phyloP scores from a whole-genome alignment of 108 stramenopile species.

The Parietichytrium sp. region DNA sequence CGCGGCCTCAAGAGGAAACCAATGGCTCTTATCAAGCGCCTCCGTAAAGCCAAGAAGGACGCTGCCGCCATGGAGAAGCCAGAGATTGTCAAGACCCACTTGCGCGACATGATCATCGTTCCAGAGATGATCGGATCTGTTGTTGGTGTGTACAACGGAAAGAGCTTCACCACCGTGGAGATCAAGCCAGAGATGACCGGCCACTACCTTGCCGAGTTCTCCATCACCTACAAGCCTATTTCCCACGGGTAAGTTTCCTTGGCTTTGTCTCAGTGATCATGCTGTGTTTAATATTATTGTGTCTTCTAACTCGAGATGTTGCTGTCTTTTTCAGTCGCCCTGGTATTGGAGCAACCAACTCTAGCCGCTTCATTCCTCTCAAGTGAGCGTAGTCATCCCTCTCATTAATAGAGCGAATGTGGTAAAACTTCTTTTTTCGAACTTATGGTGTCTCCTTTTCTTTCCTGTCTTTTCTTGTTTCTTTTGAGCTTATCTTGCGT shows the following conservation, averaged over 20 bases:
- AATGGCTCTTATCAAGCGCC: constrained; percentile 97
- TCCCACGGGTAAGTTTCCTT: too few relatives aligned
- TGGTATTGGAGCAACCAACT: constrained; percentile 94
- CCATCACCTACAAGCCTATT: constrained; percentile 98
- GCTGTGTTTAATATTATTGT: neutral
- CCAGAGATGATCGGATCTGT: constrained; percentile 99
- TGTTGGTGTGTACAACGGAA: constrained; percentile 99
- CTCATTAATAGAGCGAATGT: neutral
- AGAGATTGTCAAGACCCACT: constrained; percentile 96
- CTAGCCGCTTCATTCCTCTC: constrained; percentile 98
- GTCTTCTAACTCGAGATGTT: constrained; percentile 62
- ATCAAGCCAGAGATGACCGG: constrained; percentile 99
- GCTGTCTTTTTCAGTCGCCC: too few relatives aligned
- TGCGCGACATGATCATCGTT: constrained; percentile 98
- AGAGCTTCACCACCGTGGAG: constrained; percentile 95
- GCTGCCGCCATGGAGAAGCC: constrained; percentile 95
- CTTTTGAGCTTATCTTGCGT: neutral
- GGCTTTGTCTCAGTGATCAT: neutral
- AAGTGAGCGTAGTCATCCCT: constrained; percentile 71
- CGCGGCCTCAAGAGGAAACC: constrained; percentile 98
- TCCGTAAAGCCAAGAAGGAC: constrained; percentile 98
- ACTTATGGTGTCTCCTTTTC: neutral
- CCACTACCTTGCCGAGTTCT: constrained; percentile 99
- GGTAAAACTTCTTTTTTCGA: neutral
- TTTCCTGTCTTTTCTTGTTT: neutral